phyloP scores from a whole-genome alignment of 1,284 basidiomycete genomes.

The Malassezia yamatoensis region DNA sequence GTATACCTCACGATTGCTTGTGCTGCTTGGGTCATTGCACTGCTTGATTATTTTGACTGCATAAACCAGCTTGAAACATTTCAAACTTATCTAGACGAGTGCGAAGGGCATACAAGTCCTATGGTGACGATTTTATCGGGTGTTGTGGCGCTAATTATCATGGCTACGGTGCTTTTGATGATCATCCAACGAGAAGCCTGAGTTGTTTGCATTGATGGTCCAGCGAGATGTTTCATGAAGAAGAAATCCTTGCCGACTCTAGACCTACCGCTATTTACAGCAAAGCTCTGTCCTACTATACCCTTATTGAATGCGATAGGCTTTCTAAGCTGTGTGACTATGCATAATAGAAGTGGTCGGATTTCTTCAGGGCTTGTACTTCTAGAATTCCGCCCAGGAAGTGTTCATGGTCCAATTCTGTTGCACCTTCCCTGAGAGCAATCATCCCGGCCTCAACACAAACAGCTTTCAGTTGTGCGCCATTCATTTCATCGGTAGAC shows the following conservation, averaged over 20 bases:
- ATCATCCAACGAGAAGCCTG: conserved; percentile 8
- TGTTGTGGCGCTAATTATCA: conserved; percentile 6
- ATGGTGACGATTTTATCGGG: conserved; percentile 5
- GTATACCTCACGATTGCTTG: conserved; percentile 8
- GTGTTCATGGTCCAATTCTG: conserved; percentile 49
- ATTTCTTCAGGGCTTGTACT: conserved; percentile 48
- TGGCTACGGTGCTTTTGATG: conserved; percentile 13
- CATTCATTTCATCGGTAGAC: conserved; percentile 69
- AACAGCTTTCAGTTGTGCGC: conserved; percentile 54
- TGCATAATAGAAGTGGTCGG: conserved; percentile 41
- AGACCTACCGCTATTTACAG: too few relatives aligned
- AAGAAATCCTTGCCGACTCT: not conserved
- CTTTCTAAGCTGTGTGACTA: not conserved
- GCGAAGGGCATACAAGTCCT: conserved; percentile 13
- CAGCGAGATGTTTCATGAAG: not conserved
- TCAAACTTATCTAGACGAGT: conserved; percentile 15
- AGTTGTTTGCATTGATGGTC: too few relatives aligned
- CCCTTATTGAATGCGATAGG: too few relatives aligned
- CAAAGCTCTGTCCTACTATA: too few relatives aligned
- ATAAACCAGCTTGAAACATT: conserved; percentile 9
- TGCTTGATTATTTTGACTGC: conserved; percentile 11
- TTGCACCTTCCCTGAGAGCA: conserved; percentile 81
- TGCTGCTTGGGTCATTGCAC: conserved; percentile 1
- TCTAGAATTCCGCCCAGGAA: conserved; percentile 47
- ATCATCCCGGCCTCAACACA: conserved; percentile 98